phyloP scores from a whole-genome alignment of 805 yeast species.

The Candida germanica region DNA sequence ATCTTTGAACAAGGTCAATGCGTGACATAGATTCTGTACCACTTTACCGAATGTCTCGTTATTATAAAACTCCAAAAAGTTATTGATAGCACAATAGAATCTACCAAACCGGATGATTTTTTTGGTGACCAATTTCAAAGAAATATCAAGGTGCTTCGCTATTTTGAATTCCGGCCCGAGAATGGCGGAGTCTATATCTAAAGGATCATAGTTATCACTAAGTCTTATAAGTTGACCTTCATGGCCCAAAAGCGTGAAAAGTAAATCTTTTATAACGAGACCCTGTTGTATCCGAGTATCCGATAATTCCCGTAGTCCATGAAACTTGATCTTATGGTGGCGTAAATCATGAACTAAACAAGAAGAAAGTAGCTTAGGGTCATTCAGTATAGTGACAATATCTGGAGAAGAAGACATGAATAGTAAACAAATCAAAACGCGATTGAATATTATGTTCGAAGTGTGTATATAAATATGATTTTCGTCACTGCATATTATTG shows the following conservation, averaged over 20 bases:
- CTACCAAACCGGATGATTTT: conserved; percentile 62
- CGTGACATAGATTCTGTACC: conserved; percentile 67
- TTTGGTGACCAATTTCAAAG: conserved; percentile 67
- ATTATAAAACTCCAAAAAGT: conserved; percentile 62
- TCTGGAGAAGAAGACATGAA: conserved; percentile 8
- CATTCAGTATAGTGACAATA: conserved; percentile 16
- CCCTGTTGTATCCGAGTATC: conserved; percentile 67
- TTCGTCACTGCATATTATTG: background rate
- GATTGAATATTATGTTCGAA: too few relatives aligned
- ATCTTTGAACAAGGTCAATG: conserved; percentile 35
- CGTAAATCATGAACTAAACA: conserved; percentile 6
- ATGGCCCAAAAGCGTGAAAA: conserved; percentile 63
- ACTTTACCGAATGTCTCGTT: conserved; percentile 61
- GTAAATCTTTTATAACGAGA: conserved; percentile 63
- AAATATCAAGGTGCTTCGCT: conserved; percentile 68
- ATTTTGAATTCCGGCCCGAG: conserved; percentile 75
- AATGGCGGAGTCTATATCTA: conserved; percentile 36
- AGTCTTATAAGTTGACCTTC: conserved; percentile 79
- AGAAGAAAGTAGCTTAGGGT: conserved; percentile 14
- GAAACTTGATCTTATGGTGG: conserved; percentile 10
- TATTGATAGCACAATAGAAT: conserved; percentile 52
- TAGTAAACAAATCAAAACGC: background rate
- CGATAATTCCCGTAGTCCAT: conserved; percentile 36
- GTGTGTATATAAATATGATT: too few relatives aligned
- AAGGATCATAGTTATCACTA: conserved; percentile 57